Base-by-base conservation (phyloP, 225 moss, liverwort and hornwort genomes). In the Sphagnum contortum region DNA sequence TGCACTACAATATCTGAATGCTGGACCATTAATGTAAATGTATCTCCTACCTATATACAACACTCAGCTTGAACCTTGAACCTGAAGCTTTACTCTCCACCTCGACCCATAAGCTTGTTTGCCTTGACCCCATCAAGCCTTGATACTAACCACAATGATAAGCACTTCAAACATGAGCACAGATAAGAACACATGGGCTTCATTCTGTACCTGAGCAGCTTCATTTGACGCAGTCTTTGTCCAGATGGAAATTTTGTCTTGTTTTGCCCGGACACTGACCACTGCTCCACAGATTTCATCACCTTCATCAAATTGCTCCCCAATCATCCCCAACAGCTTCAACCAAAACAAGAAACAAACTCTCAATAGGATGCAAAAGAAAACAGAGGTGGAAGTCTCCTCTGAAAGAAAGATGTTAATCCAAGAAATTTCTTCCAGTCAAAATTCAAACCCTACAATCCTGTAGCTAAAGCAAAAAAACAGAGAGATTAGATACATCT, bases 201-300 rank as follows among this genome's bases (percentile, higher is more conserved):
- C n/a, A 57, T 4, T 4, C 11, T 57, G 55, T 73, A 94, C 94
- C 92, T 95, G 94, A 13, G 92, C 91, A 48, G 88, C 70, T 72
- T 92, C 94, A 62, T 95, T 92, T 5, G 91, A 84, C 6, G 94
- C 91, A 47, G 89, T 95, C 75, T 95, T 95, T 4, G 94, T 95
- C 94, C 94, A 95, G 73, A 95, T 76, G 10, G 94, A 89, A 47
- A 95, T 79, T 80, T 88, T 95, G 58, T 95, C 94, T 74, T 95
- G 94, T 55, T 80, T 80, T 29, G 29, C 29, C 69, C 94, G 81
- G 7, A 91, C 89, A 71, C 94, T 95, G 57, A 89, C 91, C 10
- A 95, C 94, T 57, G 87, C 89, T 70, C 91, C 91, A 66, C 94
- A 95, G 46, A 95, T 89, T 57, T 95, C 94, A 68, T 95, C 89